Percentiles rank a stretch among this genome's conserved stretches.
Evolutionary conservation across 2,329 filamentous ascomycete genomes (phyloP).

Genomic region (Hypoxylon sp.): DNA sequence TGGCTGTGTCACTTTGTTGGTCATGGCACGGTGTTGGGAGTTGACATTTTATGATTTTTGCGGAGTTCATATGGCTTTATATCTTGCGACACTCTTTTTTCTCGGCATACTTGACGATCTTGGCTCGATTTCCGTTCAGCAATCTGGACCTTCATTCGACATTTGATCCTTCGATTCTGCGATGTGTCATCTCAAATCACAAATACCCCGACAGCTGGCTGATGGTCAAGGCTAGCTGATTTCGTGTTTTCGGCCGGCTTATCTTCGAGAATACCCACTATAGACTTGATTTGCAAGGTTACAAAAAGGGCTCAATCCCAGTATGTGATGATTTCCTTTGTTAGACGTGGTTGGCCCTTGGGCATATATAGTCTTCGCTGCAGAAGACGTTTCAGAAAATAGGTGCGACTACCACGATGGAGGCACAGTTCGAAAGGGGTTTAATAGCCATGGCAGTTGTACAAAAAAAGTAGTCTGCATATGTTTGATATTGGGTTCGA

Average conservation of each 20-base stretch:
- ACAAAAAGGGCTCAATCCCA: constrained; percentile 45
- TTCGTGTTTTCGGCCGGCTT: constrained; percentile 45
- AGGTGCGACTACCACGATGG: constrained; percentile 18
- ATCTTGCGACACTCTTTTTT: constrained; percentile 49
- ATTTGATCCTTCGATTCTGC: constrained; percentile 44
- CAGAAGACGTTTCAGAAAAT: constrained; percentile 28
- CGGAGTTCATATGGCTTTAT: constrained; percentile 45
- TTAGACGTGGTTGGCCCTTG: constrained; percentile 40
- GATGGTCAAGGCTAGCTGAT: constrained; percentile 34
- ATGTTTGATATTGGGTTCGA: constrained; percentile 31
- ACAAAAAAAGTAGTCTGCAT: constrained; percentile 43
- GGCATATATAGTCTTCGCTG: constrained; percentile 28
- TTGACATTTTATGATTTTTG: constrained; percentile 39
- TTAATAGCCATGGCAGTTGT: constrained; percentile 40
- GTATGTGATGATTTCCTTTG: constrained; percentile 50
- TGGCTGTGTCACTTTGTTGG: constrained; percentile 45
- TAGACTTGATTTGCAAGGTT: constrained; percentile 50
- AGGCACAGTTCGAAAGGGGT: constrained; percentile 28
- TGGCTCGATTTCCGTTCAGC: constrained; percentile 45
- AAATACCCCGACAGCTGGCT: constrained; percentile 48
- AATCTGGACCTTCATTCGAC: constrained; percentile 43
- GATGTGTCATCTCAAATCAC: constrained; percentile 45
- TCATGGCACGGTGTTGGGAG: constrained; percentile 53
- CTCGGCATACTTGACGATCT: constrained; percentile 44
- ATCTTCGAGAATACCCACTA: constrained; percentile 52